A percentile compares a stretch with the other conserved stretches of the same genome.
Evolutionary conservation across 441 rosid genomes (phyloP).

Genomic region (Croton setiger): DNA sequence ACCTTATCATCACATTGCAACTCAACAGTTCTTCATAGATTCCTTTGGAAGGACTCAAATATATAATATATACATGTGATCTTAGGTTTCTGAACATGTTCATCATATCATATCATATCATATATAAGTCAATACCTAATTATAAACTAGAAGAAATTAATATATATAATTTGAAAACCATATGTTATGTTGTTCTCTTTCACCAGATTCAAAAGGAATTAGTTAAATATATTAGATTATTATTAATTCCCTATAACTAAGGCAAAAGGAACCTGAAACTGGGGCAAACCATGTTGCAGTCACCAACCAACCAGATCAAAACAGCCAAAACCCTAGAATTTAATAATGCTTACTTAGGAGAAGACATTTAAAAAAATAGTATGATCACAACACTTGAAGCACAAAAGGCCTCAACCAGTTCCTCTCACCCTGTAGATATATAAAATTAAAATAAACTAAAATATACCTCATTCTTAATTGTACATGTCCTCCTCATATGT

Average conservation of each 20-base stretch:
- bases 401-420: background rate
- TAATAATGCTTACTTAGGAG: background rate
- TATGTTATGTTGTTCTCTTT: too few relatives aligned
- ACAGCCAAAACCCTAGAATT: constrained; percentile 6
- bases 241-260: too few relatives aligned
- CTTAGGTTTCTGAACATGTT: too few relatives aligned
- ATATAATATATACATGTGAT: background rate
- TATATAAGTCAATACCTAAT: background rate
- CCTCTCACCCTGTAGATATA: background rate
- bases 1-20: constrained; percentile 22
- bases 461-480: background rate
- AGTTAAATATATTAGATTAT: too few relatives aligned
- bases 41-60: constrained; percentile 19
- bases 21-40: constrained; percentile 16
- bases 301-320: background rate
- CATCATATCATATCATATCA: too few relatives aligned
- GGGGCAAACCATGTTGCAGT: too few relatives aligned
- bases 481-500: constrained; percentile 6
- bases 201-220: too few relatives aligned
- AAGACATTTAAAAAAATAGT: background rate
- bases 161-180: too few relatives aligned
- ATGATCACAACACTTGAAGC: background rate
- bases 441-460: background rate
- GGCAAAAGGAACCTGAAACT: too few relatives aligned
- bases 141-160: background rate